Conservation (phyloP, 352 stramenopile species). For the Phytopythium cucurbitacearum region DNA sequence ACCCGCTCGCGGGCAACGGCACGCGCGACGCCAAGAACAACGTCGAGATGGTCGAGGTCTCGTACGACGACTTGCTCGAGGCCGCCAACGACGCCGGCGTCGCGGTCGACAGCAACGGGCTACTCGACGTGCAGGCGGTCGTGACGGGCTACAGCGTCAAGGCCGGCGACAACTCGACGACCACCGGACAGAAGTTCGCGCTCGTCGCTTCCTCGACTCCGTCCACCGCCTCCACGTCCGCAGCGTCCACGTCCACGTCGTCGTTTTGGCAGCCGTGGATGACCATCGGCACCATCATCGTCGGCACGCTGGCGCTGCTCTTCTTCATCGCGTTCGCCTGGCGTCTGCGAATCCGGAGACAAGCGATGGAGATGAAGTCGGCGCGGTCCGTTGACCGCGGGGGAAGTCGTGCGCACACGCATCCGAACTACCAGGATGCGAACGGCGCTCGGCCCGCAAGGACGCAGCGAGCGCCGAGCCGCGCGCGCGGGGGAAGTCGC, state of each 20-base stretch:
- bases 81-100: constrained; percentile 22
- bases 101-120: constrained; percentile 19
- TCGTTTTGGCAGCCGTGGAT: constrained; percentile 77
- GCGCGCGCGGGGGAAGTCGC: not conserved
- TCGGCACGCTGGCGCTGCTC: constrained; percentile 42
- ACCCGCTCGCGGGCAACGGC: constrained; percentile 55
- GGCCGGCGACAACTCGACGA: constrained; percentile 33
- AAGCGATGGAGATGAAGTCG: constrained; percentile 16
- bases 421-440: constrained; percentile 23
- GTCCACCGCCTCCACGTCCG: constrained; percentile 28
- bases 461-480: constrained; percentile 1
- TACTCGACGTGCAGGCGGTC: constrained; percentile 56
- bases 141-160: constrained; percentile 67
- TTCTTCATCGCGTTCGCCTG: constrained; percentile 50
- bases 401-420: constrained; percentile 11
- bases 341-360: constrained; percentile 31
- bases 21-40: constrained; percentile 69
- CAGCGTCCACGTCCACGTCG: not conserved
- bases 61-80: constrained; percentile 40
- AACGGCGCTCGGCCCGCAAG: not conserved
- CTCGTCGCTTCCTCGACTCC: constrained; percentile 76
- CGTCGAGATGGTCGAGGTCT: constrained; percentile 74
- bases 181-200: constrained; percentile 55
- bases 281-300: constrained; percentile 54
- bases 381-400: constrained; percentile 10